Evolutionary conservation across 1,284 basidiomycete genomes (phyloP).

Genomic region (Cronartium ribicola): DNA sequence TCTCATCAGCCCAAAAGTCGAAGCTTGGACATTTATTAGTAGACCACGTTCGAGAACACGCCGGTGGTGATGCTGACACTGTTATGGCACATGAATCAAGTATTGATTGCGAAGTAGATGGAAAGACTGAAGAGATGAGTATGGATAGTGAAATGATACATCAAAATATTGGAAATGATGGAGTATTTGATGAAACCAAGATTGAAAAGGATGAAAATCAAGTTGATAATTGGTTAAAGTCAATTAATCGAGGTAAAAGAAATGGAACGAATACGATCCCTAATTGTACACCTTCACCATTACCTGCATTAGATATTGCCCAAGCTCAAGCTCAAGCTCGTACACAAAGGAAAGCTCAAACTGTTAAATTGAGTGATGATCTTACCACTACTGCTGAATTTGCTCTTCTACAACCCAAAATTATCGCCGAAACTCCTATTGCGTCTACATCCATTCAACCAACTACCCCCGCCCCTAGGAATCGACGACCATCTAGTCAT

Average conservation of each 20-base stretch:
- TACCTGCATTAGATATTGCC: not conserved
- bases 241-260: not conserved
- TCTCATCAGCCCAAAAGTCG: slow-evolving; percentile 35
- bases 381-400: not conserved
- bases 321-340: not conserved
- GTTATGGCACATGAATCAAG: slow-evolving; percentile 23
- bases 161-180: not conserved
- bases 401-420: not conserved
- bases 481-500: slow-evolving; percentile 7
- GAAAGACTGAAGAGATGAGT: slow-evolving; percentile 27
- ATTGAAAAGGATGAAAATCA: not conserved
- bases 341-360: slow-evolving; percentile 3
- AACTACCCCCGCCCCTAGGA: not conserved
- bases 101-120: slow-evolving; percentile 31
- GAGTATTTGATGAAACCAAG: not conserved
- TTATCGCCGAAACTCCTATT: not conserved
- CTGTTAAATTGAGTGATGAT: slow-evolving; percentile 5
- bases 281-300: slow-evolving; percentile 1
- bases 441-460: not conserved
- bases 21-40: slow-evolving; percentile 33
- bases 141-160: slow-evolving; percentile 16
- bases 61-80: not conserved
- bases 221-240: not conserved
- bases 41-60: slow-evolving; percentile 3
- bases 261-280: not conserved